phyloP scores from a whole-genome alignment of 495 filamentous ascomycete genomes.

The Alectoria sarmentosa region DNA sequence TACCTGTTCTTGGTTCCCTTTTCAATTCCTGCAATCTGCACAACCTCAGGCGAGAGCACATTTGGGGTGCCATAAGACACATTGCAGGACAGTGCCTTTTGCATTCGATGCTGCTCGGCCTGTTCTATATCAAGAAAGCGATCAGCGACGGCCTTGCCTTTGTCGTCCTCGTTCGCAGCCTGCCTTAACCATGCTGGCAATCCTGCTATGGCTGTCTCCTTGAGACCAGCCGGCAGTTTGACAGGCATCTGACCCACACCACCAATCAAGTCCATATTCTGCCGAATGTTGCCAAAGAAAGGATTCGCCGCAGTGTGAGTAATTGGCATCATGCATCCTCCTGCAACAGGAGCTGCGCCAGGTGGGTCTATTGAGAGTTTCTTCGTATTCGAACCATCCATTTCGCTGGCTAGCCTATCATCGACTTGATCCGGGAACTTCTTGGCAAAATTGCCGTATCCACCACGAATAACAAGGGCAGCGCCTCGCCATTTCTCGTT shows the following conservation, averaged over 20 bases:
- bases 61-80: slow-evolving; percentile 45
- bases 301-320: slow-evolving; percentile 65
- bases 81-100: slow-evolving; percentile 67
- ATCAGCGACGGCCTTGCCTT: slow-evolving; percentile 73
- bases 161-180: slow-evolving; percentile 56
- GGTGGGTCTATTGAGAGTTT: slow-evolving; percentile 43
- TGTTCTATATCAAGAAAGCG: slow-evolving; percentile 80
- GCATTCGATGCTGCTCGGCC: slow-evolving; percentile 83
- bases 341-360: slow-evolving; percentile 66
- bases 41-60: slow-evolving; percentile 29
- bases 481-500: slow-evolving; percentile 75
- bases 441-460: slow-evolving; percentile 44
- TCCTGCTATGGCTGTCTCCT: slow-evolving; percentile 31
- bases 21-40: slow-evolving; percentile 80
- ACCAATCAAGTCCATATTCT: slow-evolving; percentile 92
- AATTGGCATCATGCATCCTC: slow-evolving; percentile 77
- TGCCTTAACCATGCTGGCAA: slow-evolving; percentile 74
- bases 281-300: slow-evolving; percentile 92
- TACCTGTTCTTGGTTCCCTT: slow-evolving; percentile 94
- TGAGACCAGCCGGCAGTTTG: slow-evolving; percentile 52
- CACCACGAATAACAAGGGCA: slow-evolving; percentile 61
- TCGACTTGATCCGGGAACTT: slow-evolving; percentile 43
- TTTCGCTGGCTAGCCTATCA: slow-evolving; percentile 18
- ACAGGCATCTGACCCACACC: slow-evolving; percentile 88
- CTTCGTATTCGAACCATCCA: slow-evolving; percentile 19